Percentiles rank a stretch among this genome's conserved stretches.
Conservation (phyloP, 2,329 filamentous ascomycete species). For the Trichoderma sp. region DNA sequence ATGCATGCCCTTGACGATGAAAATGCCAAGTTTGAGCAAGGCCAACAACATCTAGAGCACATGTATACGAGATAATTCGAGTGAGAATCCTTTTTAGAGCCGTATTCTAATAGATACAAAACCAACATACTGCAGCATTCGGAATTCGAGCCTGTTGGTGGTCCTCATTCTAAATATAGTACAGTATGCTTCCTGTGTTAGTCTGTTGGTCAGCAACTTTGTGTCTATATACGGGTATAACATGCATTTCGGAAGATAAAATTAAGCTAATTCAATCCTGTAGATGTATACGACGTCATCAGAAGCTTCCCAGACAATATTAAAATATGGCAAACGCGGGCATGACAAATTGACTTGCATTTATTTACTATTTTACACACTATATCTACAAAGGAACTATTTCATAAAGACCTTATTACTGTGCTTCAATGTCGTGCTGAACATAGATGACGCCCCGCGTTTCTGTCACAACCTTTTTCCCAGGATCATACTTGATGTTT, state of each 20-base stretch:
- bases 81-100: neutral
- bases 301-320: neutral
- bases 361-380: neutral
- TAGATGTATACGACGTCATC: neutral
- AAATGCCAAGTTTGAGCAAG: neutral
- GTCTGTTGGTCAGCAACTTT: neutral
- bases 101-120: rapidly evolving
- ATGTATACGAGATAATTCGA: neutral
- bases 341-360: neutral
- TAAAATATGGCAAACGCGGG: neutral
- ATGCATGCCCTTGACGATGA: neutral
- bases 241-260: neutral
- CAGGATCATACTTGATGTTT: neutral
- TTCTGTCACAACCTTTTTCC: neutral
- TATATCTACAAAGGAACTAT: neutral
- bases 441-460: neutral
- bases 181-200: neutral
- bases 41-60: neutral
- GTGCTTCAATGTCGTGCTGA: neutral
- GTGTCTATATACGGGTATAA: neutral
- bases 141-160: neutral
- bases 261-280: neutral
- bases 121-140: neutral
- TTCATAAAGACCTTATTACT: neutral
- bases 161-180: neutral